These are phyloP conservation scores for Planoprotostelium fungivorum DNA, from an alignment of 78 protist species.

Conservation along the genomic window DNA sequence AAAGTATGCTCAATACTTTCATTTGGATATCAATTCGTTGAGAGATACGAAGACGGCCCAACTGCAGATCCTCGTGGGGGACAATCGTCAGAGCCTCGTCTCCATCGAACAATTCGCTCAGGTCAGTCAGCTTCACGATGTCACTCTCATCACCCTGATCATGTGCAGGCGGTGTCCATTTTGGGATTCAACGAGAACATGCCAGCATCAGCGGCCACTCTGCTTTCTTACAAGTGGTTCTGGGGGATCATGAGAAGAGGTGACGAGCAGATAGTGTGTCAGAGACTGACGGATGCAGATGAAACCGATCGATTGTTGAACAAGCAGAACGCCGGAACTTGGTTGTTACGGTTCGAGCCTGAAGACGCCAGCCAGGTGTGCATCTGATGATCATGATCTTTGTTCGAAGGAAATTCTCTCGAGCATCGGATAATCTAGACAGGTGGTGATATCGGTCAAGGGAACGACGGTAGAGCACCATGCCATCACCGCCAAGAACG, in stretches of 20 bases:
- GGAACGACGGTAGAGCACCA: background rate
- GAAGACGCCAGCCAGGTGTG: background rate
- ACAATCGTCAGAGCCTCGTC: background rate
- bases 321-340: background rate
- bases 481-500: background rate
- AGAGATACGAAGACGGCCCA: background rate
- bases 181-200: background rate
- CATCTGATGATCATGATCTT: too few relatives aligned
- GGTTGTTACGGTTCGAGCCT: background rate
- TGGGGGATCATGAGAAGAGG: background rate
- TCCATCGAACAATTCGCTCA: background rate
- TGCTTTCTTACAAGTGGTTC: background rate
- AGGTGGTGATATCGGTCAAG: background rate
- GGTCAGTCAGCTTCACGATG: background rate
- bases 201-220: background rate
- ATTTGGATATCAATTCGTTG: background rate
- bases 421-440: background rate
- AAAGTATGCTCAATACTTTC: background rate
- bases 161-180: background rate
- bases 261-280: background rate
- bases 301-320: background rate
- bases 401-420: background rate
- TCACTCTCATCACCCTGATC: background rate
- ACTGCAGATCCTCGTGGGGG: background rate
- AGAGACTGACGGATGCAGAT: background rate